Conservation (phyloP, 2,329 filamentous ascomycete genomes). For the Furcasterigmium furcatum region DNA sequence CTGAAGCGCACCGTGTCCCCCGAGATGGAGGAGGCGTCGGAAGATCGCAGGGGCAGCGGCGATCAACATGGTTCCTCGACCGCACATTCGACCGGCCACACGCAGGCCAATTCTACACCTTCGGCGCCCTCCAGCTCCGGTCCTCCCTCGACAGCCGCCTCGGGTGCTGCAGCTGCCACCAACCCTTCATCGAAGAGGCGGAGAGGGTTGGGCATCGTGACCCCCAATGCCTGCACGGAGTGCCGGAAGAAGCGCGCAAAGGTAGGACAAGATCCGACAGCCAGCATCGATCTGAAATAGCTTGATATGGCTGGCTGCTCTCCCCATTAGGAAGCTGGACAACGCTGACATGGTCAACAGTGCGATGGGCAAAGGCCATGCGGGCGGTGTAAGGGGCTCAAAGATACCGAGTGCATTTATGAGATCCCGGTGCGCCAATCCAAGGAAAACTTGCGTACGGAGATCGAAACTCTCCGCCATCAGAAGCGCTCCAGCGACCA, state of each 20-base stretch:
- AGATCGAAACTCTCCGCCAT: slow-evolving; percentile 54
- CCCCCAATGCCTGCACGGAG: slow-evolving; percentile 58
- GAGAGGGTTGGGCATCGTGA: slow-evolving; percentile 53
- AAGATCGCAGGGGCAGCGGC: slow-evolving; percentile 8
- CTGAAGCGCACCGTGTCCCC: slow-evolving; percentile 11
- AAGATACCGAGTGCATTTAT: slow-evolving; percentile 56
- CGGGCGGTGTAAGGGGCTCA: slow-evolving; percentile 51
- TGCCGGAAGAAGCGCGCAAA: slow-evolving; percentile 62
- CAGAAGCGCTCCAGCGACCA: slow-evolving; percentile 53
- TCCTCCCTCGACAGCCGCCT: not conserved
- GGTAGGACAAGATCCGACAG: slow-evolving; percentile 27
- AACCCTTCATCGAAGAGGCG: slow-evolving; percentile 44
- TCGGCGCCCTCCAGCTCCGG: slow-evolving; percentile 2
- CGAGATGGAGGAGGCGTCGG: slow-evolving; percentile 13
- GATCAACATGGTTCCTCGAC: slow-evolving; percentile 8
- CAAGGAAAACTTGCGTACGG: slow-evolving; percentile 57
- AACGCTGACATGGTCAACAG: slow-evolving; percentile 25
- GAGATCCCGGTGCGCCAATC: slow-evolving; percentile 61
- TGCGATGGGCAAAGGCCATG: slow-evolving; percentile 59
- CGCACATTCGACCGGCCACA: slow-evolving; percentile 2
- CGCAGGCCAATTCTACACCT: slow-evolving; percentile 3
- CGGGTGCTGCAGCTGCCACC: slow-evolving; percentile 8
- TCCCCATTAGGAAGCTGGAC: too few relatives aligned
- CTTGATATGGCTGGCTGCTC: too few relatives aligned
- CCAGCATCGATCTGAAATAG: too few relatives aligned